These are phyloP conservation scores for Mucor saturninus DNA, from an alignment of 371 early-diverging fungal species.

Conservation along the genomic window DNA sequence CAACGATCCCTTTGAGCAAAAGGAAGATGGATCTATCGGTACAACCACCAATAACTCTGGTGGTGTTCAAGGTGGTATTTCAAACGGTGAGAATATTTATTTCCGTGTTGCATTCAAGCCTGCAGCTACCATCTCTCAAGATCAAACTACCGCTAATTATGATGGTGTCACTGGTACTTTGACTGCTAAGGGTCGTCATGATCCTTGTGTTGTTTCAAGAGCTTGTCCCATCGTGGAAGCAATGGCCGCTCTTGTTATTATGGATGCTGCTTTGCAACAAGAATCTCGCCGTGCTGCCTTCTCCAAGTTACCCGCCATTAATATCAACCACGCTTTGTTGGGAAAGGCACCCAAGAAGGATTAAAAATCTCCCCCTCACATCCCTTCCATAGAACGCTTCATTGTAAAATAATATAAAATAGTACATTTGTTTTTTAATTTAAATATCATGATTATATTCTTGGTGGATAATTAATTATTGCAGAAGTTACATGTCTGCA, in stretches of 20 bases:
- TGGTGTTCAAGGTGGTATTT: slow-evolving; percentile 97
- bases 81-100: slow-evolving; percentile 95
- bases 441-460: too few relatives aligned
- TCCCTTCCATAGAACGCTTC: not conserved
- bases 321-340: slow-evolving; percentile 51
- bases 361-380: slow-evolving; percentile 4
- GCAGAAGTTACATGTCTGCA: too few relatives aligned
- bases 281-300: slow-evolving; percentile 65
- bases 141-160: slow-evolving; percentile 88
- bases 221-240: slow-evolving; percentile 98
- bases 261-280: slow-evolving; percentile 82
- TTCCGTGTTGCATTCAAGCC: slow-evolving; percentile 98
- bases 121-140: slow-evolving; percentile 92
- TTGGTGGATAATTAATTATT: too few relatives aligned
- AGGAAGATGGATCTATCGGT: slow-evolving; percentile 66
- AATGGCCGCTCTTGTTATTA: slow-evolving; percentile 93
- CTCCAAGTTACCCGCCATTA: slow-evolving; percentile 57
- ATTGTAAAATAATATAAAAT: not conserved
- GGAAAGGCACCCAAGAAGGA: slow-evolving; percentile 44
- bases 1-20: slow-evolving; percentile 88
- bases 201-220: slow-evolving; percentile 95
- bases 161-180: slow-evolving; percentile 82
- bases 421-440: too few relatives aligned
- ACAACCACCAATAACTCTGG: slow-evolving; percentile 94
- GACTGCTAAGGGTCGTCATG: slow-evolving; percentile 95